A percentile compares a stretch with the other conserved stretches of the same genome.
Conservation (phyloP, 2,329 filamentous ascomycete genomes). For the Kalmusia sp. region DNA sequence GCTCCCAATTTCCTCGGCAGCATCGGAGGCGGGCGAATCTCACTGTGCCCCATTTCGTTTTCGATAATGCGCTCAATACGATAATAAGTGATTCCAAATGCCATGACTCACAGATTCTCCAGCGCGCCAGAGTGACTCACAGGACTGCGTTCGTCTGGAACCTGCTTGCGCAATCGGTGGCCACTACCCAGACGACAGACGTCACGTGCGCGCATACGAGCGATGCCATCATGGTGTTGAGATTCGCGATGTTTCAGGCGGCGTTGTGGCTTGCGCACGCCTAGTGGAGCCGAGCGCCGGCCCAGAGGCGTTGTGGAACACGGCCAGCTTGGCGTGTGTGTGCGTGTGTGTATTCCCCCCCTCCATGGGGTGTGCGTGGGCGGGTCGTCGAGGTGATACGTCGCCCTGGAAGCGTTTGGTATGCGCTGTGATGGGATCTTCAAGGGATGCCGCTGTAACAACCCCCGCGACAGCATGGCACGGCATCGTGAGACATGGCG, state of each 20-base stretch:
- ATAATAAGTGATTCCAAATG: background rate
- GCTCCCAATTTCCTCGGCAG: slow-evolving; percentile 2
- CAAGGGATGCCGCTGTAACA: background rate
- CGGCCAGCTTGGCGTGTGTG: slow-evolving; percentile 1
- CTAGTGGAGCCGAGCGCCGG: slow-evolving; percentile 3
- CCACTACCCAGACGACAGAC: background rate
- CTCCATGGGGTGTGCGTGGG: slow-evolving; percentile 5
- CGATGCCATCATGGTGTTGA: slow-evolving; percentile 39
- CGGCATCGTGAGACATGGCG: background rate
- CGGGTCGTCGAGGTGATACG: slow-evolving; percentile 11
- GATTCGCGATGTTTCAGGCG: slow-evolving; percentile 36
- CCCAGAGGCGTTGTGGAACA: slow-evolving; percentile 3
- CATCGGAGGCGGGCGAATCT: background rate
- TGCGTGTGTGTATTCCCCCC: background rate
- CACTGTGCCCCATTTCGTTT: background rate
- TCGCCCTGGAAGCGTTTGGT: slow-evolving; percentile 13
- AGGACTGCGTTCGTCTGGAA: slow-evolving; percentile 5
- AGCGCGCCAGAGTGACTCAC: background rate
- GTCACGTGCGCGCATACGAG: slow-evolving; percentile 16
- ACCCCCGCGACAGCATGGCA: slow-evolving; percentile 1
- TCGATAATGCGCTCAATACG: background rate
- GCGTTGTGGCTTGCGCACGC: slow-evolving; percentile 18
- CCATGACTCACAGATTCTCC: background rate
- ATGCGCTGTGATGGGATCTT: background rate
- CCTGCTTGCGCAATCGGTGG: background rate